A percentile compares a stretch with the other conserved stretches of the same genome.
Conservation (phyloP, 139 green algal species). For the Zygnema circumcarinatum region DNA sequence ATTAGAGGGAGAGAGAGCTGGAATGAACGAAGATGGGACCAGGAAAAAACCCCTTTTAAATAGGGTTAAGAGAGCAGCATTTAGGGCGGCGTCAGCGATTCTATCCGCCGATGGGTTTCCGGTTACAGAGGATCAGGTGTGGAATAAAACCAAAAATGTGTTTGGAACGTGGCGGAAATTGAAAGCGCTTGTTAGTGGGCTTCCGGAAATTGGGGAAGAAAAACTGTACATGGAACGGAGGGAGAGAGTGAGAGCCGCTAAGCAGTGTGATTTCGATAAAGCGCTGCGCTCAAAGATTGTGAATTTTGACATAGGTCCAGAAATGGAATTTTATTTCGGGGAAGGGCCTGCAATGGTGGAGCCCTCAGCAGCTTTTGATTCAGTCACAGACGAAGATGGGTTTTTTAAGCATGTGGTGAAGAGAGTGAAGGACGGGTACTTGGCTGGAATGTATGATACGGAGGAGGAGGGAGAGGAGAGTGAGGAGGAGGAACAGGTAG, state of each 20-base stretch:
- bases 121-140: not conserved
- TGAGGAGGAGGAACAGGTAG: not conserved
- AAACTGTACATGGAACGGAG: not conserved
- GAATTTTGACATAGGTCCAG: not conserved
- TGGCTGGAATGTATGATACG: not conserved
- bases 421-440: not conserved
- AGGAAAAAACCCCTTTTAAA: conserved; percentile 1
- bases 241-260: not conserved
- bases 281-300: not conserved
- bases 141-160: not conserved
- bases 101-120: not conserved
- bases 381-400: not conserved
- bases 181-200: not conserved
- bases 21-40: not conserved
- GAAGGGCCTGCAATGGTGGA: not conserved
- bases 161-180: not conserved
- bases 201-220: not conserved
- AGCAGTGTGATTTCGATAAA: not conserved
- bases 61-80: not conserved
- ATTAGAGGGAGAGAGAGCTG: not conserved
- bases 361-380: not conserved
- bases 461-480: not conserved
- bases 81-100: not conserved
- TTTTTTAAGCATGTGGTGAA: not conserved
- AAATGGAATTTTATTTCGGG: conserved; percentile 1